These are phyloP conservation scores for Phytophthora citrophthora DNA, from an alignment of 352 stramenopile species.

Conservation along the genomic window DNA sequence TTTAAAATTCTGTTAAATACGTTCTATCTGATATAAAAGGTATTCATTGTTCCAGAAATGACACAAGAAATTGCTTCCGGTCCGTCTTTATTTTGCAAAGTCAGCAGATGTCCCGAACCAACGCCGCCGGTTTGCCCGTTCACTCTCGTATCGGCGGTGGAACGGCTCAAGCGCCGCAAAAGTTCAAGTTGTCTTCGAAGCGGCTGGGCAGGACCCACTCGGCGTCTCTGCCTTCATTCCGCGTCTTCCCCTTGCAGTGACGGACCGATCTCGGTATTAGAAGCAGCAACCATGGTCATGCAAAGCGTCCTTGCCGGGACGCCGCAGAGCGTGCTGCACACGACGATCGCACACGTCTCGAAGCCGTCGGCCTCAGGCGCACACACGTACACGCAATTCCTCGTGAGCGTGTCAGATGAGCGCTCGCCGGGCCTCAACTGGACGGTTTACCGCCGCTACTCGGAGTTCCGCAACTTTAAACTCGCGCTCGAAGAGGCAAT, in stretches of 20 bases:
- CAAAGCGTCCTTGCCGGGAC: conserved; percentile 30
- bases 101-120: conserved; percentile 15
- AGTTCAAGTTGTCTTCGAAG: conserved; percentile 35
- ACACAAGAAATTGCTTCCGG: conserved; percentile 21
- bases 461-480: conserved; percentile 82
- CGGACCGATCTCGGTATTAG: too few species aligned
- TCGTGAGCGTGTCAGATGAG: conserved; percentile 86
- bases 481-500: conserved; percentile 66
- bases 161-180: conserved; percentile 9
- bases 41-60: background rate
- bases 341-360: conserved; percentile 79
- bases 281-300: conserved; percentile 38
- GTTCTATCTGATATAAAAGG: background rate
- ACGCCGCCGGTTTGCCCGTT: conserved; percentile 1
- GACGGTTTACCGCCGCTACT: conserved; percentile 87
- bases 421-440: conserved; percentile 72
- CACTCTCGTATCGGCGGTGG: conserved; percentile 22
- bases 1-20: background rate
- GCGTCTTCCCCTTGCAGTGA: conserved; percentile 17
- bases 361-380: conserved; percentile 61
- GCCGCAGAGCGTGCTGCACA: conserved; percentile 68
- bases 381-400: conserved; percentile 84
- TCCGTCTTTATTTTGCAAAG: conserved; percentile 31
- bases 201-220: background rate
- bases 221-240: conserved; percentile 33